Conservation (phyloP, 495 filamentous ascomycete species). For the Podospora sp. region DNA sequence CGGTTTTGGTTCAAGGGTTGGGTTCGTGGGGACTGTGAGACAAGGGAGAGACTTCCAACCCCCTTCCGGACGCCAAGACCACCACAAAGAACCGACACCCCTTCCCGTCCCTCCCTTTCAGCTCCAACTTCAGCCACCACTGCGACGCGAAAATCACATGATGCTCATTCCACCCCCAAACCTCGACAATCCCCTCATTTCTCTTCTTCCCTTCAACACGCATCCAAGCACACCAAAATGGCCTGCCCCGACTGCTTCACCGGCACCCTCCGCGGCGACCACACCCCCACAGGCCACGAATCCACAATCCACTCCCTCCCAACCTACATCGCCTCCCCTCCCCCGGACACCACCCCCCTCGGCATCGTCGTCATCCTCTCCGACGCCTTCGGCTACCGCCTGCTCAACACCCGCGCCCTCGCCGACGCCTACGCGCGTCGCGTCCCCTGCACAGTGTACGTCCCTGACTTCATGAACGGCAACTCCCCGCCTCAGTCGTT, state of each 20-base stretch:
- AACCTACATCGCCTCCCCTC: constrained; percentile 51
- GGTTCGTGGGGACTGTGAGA: too few species aligned
- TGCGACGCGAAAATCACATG: neutral
- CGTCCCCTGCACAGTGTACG: constrained; percentile 52
- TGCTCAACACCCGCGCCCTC: constrained; percentile 56
- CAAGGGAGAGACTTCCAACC: too few species aligned
- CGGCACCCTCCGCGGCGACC: constrained; percentile 35
- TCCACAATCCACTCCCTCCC: constrained; percentile 49
- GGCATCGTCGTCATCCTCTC: constrained; percentile 58
- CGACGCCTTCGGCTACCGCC: constrained; percentile 62
- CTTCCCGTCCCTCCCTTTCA: neutral
- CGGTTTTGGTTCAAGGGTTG: too few species aligned
- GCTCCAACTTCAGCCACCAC: neutral
- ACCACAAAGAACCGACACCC: neutral
- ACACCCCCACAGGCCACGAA: constrained; percentile 32
- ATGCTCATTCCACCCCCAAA: neutral
- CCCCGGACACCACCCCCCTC: constrained; percentile 36
- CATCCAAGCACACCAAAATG: neutral
- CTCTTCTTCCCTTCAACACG: neutral
- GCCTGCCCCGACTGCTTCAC: constrained; percentile 35
- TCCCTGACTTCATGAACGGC: constrained; percentile 66
- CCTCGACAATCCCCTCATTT: neutral
- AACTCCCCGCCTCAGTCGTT: constrained; percentile 24
- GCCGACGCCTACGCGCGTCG: constrained; percentile 56
- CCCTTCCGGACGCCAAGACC: neutral